Conservation (phyloP, 345 rosid species). For the Citrus trifoliata region DNA sequence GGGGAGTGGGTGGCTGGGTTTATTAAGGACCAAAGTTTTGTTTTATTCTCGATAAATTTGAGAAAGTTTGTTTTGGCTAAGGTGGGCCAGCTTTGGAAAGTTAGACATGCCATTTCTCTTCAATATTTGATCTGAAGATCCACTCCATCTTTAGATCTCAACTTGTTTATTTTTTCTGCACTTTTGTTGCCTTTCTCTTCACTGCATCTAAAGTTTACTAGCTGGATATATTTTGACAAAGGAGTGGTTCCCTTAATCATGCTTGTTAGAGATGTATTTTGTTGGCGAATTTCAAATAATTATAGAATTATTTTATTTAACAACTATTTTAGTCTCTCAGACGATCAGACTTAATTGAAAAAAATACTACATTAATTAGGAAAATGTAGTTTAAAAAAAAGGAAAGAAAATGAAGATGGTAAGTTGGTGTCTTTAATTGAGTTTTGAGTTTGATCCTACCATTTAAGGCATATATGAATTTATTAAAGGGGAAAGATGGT, state of each 20-base stretch:
- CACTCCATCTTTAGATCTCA: neutral
- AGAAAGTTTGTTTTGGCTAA: constrained; percentile 18
- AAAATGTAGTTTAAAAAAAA: neutral
- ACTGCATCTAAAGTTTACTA: neutral
- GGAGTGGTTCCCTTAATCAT: neutral
- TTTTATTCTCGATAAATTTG: constrained; percentile 9
- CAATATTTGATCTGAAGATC: neutral
- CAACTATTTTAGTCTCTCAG: neutral
- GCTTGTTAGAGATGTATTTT: no score
- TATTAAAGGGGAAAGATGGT: no score
- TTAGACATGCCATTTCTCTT: constrained; percentile 4
- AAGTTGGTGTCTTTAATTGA: no score
- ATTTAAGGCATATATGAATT: no score
- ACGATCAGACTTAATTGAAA: neutral
- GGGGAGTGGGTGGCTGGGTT: constrained; percentile 4
- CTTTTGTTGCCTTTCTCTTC: neutral
- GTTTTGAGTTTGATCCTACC: no score
- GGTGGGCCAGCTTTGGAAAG: constrained; percentile 26
- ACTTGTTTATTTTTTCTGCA: neutral
- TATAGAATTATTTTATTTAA: no score
- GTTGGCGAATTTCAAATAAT: neutral
- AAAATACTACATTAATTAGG: neutral
- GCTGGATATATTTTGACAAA: neutral
- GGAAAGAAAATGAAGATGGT: no score
- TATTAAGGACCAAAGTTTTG: constrained; percentile 8